Conservation (phyloP, 352 stramenopile genomes). For the Bremia lactucae region DNA sequence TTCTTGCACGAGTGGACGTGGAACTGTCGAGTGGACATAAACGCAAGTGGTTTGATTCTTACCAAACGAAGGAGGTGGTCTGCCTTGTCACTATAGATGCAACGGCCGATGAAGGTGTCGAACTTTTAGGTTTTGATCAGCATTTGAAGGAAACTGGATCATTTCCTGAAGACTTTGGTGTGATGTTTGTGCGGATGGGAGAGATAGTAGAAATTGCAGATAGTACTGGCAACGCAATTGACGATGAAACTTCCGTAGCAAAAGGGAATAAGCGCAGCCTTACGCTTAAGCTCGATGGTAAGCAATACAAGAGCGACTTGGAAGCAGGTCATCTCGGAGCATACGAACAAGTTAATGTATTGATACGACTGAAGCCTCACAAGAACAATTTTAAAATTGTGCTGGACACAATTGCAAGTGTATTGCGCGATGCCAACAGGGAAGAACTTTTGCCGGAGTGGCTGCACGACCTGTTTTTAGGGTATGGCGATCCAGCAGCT, state of each 20-base stretch:
- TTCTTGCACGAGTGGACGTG: constrained; percentile 80
- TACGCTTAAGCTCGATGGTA: constrained; percentile 84
- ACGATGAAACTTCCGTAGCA: constrained; percentile 23
- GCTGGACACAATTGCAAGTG: constrained; percentile 76
- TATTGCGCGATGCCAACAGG: constrained; percentile 18
- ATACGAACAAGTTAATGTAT: constrained; percentile 89
- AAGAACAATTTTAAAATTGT: constrained; percentile 95
- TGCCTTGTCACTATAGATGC: constrained; percentile 87
- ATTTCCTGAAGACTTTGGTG: constrained; percentile 85
- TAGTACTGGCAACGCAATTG: constrained; percentile 49
- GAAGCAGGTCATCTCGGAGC: constrained; percentile 38
- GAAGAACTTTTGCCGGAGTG: constrained; percentile 79
- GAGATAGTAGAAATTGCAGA: constrained; percentile 84
- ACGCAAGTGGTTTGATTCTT: constrained; percentile 71
- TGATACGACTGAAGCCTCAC: constrained; percentile 81
- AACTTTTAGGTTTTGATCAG: constrained; percentile 46
- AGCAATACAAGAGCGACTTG: constrained; percentile 91
- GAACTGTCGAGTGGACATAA: constrained; percentile 64
- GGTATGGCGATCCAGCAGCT: constrained; percentile 84
- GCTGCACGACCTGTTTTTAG: constrained; percentile 92
- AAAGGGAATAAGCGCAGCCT: constrained; percentile 81
- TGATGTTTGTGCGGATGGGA: constrained; percentile 64
- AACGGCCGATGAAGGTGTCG: constrained; percentile 49
- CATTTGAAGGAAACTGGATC: constrained; percentile 16
- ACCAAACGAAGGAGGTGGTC: constrained; percentile 89